These are phyloP conservation scores for Colletotrichum simmondsii DNA, from an alignment of 2,329 filamentous ascomycete species.

Conservation along the genomic window DNA sequence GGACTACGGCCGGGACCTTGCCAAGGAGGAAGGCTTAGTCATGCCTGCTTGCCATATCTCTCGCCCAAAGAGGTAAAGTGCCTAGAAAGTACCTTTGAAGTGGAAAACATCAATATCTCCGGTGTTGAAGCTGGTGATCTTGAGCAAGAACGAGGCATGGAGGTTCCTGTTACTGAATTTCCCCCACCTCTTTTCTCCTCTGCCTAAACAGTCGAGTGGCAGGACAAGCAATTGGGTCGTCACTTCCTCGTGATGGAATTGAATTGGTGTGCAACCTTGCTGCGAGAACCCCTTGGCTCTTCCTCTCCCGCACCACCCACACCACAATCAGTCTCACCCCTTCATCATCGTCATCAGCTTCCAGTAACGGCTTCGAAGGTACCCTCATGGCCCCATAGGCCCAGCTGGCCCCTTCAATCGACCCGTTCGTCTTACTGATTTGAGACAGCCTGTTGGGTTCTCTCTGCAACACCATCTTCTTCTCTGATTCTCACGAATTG, in stretches of 20 bases:
- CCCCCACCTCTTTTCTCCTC: not conserved
- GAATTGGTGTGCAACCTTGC: not conserved
- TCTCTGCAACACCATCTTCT: not conserved
- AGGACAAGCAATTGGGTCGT: not conserved
- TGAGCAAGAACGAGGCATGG: not conserved
- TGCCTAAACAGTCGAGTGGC: not conserved
- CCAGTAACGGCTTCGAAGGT: constrained; percentile 7
- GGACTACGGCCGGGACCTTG: not conserved
- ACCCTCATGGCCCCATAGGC: constrained; percentile 6
- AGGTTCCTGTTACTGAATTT: not conserved
- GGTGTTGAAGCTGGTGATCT: not conserved
- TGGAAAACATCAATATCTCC: not conserved
- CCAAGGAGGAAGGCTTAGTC: not conserved
- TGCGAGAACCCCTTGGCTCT: not conserved
- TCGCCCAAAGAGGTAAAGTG: not conserved
- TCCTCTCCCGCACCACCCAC: constrained; percentile 1
- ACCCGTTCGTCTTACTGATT: constrained; percentile 5
- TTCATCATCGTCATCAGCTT: constrained; percentile 5
- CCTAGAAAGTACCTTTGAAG: not conserved
- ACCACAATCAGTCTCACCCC: constrained; percentile 14
- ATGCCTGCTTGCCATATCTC: not conserved
- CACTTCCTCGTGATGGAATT: not conserved
- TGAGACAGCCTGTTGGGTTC: not conserved
- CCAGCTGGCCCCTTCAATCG: not conserved
- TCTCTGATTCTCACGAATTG: constrained; percentile 20